phyloP scores from a whole-genome alignment of 495 filamentous ascomycete species.

The Trichoderma erinaceum region DNA sequence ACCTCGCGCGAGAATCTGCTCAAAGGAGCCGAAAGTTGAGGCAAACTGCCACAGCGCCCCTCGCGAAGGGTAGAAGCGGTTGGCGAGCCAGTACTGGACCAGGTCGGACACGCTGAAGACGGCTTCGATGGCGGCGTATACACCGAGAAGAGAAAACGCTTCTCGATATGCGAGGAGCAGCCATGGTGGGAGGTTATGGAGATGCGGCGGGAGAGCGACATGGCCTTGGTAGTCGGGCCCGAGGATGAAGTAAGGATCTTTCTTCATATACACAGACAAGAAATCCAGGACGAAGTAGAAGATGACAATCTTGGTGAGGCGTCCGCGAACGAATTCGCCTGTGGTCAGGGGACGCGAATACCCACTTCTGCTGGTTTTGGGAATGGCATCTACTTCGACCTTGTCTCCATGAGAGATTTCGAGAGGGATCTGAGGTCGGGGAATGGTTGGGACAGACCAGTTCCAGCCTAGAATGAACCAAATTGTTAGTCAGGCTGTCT shows the following conservation, averaged over 20 bases:
- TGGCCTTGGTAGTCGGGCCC: conserved; percentile 29
- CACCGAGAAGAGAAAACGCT: conserved; percentile 40
- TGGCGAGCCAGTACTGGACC: conserved; percentile 46
- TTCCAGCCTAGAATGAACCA: conserved; percentile 57
- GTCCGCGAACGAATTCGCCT: conserved; percentile 39
- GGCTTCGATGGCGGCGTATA: conserved; percentile 49
- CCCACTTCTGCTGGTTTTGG: conserved; percentile 25
- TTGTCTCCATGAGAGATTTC: conserved; percentile 16
- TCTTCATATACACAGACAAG: conserved; percentile 57
- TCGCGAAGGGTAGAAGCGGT: conserved; percentile 41
- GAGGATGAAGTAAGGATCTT: conserved; percentile 68
- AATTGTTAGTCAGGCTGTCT: neutral
- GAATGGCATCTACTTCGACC: conserved; percentile 20
- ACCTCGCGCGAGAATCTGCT: conserved; percentile 54
- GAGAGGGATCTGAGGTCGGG: conserved; percentile 37
- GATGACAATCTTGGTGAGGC: conserved; percentile 41
- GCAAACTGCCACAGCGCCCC: conserved; percentile 62
- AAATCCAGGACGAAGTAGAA: conserved; percentile 61
- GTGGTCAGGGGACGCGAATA: conserved; percentile 34
- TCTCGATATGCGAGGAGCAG: conserved; percentile 45
- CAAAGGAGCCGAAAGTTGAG: conserved; percentile 52
- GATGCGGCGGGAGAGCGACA: conserved; percentile 38
- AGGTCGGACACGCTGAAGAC: conserved; percentile 43
- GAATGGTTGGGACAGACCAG: conserved; percentile 55
- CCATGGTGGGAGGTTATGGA: conserved; percentile 35